These are phyloP conservation scores for Sordaria brevicollis DNA, from an alignment of 495 filamentous ascomycete species.

Conservation along the genomic window DNA sequence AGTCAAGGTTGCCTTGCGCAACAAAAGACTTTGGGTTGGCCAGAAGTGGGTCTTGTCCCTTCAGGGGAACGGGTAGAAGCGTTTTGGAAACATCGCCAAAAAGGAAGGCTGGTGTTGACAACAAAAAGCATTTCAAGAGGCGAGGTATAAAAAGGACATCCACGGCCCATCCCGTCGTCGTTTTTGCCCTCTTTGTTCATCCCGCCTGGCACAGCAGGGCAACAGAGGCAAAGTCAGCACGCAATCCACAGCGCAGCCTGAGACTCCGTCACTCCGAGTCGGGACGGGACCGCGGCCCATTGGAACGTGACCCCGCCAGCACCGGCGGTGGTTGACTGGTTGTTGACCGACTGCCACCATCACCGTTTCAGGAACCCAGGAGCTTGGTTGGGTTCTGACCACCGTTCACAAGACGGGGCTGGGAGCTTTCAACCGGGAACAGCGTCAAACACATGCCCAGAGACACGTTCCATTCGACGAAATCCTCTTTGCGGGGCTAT, in stretches of 20 bases:
- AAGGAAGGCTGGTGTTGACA: not conserved
- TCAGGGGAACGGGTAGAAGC: not conserved
- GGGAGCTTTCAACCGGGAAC: not conserved
- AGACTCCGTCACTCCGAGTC: not conserved
- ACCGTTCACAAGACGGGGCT: not conserved
- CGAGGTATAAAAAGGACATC: not conserved
- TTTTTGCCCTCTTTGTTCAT: not conserved
- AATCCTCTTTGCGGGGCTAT: constrained; percentile 14
- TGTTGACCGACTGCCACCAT: not conserved
- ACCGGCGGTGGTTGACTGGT: not conserved
- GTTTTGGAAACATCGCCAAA: not conserved
- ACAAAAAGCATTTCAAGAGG: not conserved
- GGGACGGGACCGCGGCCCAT: not conserved
- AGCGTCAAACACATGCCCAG: not conserved
- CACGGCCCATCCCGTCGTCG: not conserved
- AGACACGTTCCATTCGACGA: constrained; percentile 13
- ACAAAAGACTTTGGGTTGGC: not conserved
- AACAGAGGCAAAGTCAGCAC: too few species aligned
- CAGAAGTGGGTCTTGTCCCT: not conserved
- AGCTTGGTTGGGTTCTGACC: not conserved
- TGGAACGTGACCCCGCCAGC: not conserved
- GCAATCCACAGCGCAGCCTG: not conserved
- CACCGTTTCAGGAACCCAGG: not conserved
- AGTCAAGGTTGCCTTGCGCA: not conserved
- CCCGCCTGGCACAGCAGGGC: not conserved